phyloP scores from a whole-genome alignment of 768 basidiomycete species.

The Serendipita sp. region DNA sequence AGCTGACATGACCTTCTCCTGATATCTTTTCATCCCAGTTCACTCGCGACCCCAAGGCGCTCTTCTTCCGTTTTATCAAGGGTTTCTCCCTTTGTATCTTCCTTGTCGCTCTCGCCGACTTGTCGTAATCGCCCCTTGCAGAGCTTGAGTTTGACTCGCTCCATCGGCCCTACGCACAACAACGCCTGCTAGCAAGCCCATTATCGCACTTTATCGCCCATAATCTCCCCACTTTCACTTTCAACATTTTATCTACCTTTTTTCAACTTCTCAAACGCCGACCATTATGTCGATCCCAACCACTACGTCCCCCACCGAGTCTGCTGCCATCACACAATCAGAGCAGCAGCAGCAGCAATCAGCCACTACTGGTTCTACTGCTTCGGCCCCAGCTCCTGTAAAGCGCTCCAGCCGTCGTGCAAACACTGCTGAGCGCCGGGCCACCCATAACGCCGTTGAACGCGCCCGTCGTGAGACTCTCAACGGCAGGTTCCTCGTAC shows the following conservation, averaged over 20 bases:
- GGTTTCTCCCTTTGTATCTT: background rate
- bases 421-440: conserved; percentile 91
- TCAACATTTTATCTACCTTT: background rate
- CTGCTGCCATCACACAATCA: background rate
- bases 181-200: background rate
- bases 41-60: conserved; percentile 1
- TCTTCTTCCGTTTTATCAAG: conserved; percentile 1
- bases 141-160: conserved; percentile 5
- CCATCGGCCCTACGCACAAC: background rate
- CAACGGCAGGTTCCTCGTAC: conserved; percentile 78
- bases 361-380: no score
- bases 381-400: conserved; percentile 19
- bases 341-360: no score
- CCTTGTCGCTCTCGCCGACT: no score
- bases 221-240: background rate
- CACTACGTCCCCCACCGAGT: background rate
- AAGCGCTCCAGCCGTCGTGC: conserved; percentile 75
- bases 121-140: background rate
- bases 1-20: background rate
- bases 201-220: no score
- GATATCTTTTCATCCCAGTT: background rate
- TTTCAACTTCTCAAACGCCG: background rate
- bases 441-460: conserved; percentile 96
- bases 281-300: background rate
- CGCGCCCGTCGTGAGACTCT: conserved; percentile 83